Evolutionary conservation across 2,329 filamentous ascomycete genomes (phyloP).

Genomic region (Colletotrichum godetiae): DNA sequence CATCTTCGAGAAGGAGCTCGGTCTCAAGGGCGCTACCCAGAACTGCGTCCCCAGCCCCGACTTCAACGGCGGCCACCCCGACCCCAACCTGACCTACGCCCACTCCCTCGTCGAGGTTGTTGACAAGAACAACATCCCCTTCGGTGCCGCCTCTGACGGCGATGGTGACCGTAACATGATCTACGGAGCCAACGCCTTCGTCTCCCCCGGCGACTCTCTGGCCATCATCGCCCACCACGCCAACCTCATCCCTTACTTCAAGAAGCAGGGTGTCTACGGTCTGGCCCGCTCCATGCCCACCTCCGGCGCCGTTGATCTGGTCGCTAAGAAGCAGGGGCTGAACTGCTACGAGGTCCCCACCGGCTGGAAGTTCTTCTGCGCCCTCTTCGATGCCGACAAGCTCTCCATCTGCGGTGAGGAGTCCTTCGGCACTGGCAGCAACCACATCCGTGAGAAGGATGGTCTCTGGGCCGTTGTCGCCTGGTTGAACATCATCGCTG

Average conservation of each 20-base stretch:
- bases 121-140: constrained; percentile 91
- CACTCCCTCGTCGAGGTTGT: constrained; percentile 94
- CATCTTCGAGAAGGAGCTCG: constrained; percentile 95
- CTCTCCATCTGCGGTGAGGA: constrained; percentile 99
- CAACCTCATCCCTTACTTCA: constrained; percentile 97
- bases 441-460: constrained; percentile 99
- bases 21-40: constrained; percentile 81
- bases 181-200: constrained; percentile 95
- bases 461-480: constrained; percentile 97
- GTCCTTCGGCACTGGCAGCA: constrained; percentile 96
- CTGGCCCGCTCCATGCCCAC: constrained; percentile 98
- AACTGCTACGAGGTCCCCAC: constrained; percentile 97
- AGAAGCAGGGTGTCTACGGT: constrained; percentile 95
- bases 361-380: constrained; percentile 99
- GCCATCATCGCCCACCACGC: constrained; percentile 99
- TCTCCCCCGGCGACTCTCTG: constrained; percentile 95
- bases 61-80: constrained; percentile 96
- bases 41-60: constrained; percentile 94
- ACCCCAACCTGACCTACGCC: constrained; percentile 97
- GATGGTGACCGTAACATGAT: constrained; percentile 99
- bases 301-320: constrained; percentile 92
- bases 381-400: constrained; percentile 93
- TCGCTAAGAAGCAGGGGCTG: constrained; percentile 93
- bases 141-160: constrained; percentile 95
- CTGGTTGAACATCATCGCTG: constrained; percentile 98